phyloP scores from a whole-genome alignment of 108 stramenopile species.

The Fistulifera solaris region DNA sequence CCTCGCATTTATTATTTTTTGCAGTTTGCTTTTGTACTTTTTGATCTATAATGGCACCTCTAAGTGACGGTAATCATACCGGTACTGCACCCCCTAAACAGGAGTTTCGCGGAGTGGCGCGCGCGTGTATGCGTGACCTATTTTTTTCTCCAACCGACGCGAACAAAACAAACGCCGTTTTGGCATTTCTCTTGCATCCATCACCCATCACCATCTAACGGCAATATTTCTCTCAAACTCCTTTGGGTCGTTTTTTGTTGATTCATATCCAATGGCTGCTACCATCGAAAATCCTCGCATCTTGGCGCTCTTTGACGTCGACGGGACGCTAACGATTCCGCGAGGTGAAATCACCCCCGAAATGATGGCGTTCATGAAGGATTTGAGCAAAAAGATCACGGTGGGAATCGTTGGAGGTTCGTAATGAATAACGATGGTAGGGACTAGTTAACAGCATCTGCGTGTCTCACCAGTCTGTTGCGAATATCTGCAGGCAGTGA shows the following conservation, averaged over 20 bases:
- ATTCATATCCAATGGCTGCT: conserved; percentile 10
- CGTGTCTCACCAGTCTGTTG: neutral
- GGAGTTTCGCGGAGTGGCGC: too few relatives aligned
- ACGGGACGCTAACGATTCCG: conserved; percentile 97
- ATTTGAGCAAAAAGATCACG: conserved; percentile 84
- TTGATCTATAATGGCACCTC: too few relatives aligned
- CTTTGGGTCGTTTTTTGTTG: too few relatives aligned
- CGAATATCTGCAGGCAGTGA: conserved; percentile 51
- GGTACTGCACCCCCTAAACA: too few relatives aligned
- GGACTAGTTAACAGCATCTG: neutral
- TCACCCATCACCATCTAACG: neutral
- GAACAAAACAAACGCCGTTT: neutral
- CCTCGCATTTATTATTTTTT: too few relatives aligned
- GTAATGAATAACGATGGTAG: neutral
- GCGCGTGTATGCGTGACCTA: too few relatives aligned
- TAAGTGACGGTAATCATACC: too few relatives aligned
- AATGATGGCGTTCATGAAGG: conserved; percentile 85
- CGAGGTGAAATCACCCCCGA: conserved; percentile 85
- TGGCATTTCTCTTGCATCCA: neutral
- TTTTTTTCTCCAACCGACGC: too few relatives aligned
- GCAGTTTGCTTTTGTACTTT: too few relatives aligned
- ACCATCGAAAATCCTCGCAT: conserved; percentile 78
- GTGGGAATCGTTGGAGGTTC: conserved; percentile 96
- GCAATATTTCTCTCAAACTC: neutral
- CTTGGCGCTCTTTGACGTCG: conserved; percentile 98